Evolutionary conservation across 164 flowering plant species (phyloP), one percentile per base, ranked within the genome.

Genomic region (Umbellularia californica): DNA sequence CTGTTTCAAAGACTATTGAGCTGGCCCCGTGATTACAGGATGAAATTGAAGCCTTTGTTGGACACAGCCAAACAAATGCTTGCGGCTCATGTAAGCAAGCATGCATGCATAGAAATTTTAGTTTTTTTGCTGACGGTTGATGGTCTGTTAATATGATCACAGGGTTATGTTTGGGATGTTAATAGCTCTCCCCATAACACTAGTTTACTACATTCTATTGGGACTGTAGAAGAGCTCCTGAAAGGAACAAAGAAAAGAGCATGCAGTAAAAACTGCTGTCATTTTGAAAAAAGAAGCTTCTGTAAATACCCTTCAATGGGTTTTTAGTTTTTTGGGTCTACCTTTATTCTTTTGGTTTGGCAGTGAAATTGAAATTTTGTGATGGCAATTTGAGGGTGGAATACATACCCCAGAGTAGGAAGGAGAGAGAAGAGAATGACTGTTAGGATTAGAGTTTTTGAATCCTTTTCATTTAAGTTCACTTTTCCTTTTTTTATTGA

Each of bases 151-250:
- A 15, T 55, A 15, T 28, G 30, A 58, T 72, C 86, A 81, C 92
- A 94, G 98, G 83, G 98, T 94, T 66, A 94, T 94, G 72, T 92
- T 94, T 82, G 98, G 98, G 58, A 94, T 94, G 98, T 79, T 94
- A 60, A 85, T 94, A 25, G 98, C 98, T 23, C 90, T 94, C 3
- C 98, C 98, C 19, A 92, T 94, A 35, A 94, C 98, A 20, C 86
- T 94, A 10, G 89, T 92, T 23, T 94, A 94, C 89, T 94, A 94
- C 86, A 89, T 94, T 47, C 75, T 94, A 81, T 86, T 94, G 79
- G 98, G 96, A 22, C 91, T 94, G 23, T 90, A 85, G 84, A 75
- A 77, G n/a, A 15, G 15, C 25, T 15, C 19, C 22, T 13, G 2
- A 64, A 22, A 22, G 25, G 67, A 25, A 2, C 9, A 15, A 64